Evolutionary conservation across 2,329 filamentous ascomycete species (phyloP).

Genomic region (Alternaria sp.): DNA sequence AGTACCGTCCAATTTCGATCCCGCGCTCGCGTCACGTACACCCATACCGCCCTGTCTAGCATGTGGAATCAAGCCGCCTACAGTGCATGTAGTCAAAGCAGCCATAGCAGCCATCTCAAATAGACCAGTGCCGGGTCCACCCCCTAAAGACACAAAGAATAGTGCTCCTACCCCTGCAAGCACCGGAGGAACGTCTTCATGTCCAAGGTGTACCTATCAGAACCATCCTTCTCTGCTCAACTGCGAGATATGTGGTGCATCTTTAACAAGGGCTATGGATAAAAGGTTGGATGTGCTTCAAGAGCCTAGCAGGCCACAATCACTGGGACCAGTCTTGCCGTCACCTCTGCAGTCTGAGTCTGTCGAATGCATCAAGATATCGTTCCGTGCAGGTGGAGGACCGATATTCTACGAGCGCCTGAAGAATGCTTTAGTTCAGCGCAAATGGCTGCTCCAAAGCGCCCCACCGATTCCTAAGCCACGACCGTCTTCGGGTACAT

Average conservation of each 20-base stretch:
- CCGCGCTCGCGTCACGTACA: constrained; percentile 78
- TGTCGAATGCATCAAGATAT: constrained; percentile 84
- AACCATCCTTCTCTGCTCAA: constrained; percentile 87
- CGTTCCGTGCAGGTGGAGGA: constrained; percentile 87
- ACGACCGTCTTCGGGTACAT: constrained; percentile 49
- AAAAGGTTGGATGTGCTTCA: constrained; percentile 54
- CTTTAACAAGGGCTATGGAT: constrained; percentile 66
- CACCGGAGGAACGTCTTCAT: constrained; percentile 54
- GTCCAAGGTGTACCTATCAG: constrained; percentile 89
- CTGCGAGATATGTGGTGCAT: constrained; percentile 90
- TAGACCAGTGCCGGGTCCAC: constrained; percentile 52
- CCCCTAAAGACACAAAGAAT: constrained; percentile 53
- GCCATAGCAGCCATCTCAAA: constrained; percentile 78
- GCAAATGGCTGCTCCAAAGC: constrained; percentile 92
- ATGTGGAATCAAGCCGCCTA: constrained; percentile 90
- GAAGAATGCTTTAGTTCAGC: constrained; percentile 85
- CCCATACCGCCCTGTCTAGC: constrained; percentile 86
- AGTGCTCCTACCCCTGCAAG: constrained; percentile 18
- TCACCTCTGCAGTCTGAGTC: constrained; percentile 64
- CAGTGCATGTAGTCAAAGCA: constrained; percentile 84
- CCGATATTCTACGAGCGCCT: constrained; percentile 89
- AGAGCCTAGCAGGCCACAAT: constrained; percentile 67
- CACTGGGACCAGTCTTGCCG: constrained; percentile 75
- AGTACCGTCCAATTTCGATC: constrained; percentile 92
- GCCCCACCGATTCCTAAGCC: constrained; percentile 85